Base-by-base conservation (phyloP, 495 filamentous ascomycete species). In the Apiosordaria backusii region DNA sequence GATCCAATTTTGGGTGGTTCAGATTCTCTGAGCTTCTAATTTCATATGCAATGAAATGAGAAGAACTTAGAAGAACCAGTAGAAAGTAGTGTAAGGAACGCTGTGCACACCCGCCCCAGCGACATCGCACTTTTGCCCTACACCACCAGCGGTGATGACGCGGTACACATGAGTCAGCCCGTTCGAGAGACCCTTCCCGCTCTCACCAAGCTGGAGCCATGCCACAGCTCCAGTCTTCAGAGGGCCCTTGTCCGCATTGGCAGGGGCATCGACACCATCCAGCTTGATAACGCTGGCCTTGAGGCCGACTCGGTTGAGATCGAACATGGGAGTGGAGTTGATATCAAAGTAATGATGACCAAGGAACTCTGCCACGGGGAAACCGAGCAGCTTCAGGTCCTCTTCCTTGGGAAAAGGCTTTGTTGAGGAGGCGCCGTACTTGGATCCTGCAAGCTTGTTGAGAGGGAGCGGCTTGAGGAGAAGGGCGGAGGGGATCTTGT, bases 331-430 rank as follows among this genome's bases (percentile, higher is more conserved):
- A 3, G 77, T 75, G 13, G 75, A 74, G 10, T 64, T 69, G 15
- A 62, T 63, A 61, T 85, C 80, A 78, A 93, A 93, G 78, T 82
- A 89, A 76, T 93, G 90, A 67, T 87, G 77, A 4, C 88, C 90
- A 13, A 89, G 70, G 70, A 77, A 69, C 61, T 76, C 70, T 62
- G 84, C 50, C 4, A 62, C 69, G 23, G 57, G 63, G 9, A 71
- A 2, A 45, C 66, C 68, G 45, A 60, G 78, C 68, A 80, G 59
- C 4, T 52, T 61, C 22, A 80, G 69, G 61, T 76, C 71, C 0
- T 71, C 71, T 5, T 81, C 66, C 3, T 74, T 71, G 18, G 79
- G 76, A 62, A 84, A 81, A 1, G 85, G 76, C 18, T 75, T 64
- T 23, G 75, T 27, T 26, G 75, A 70, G 63, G 78, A 65, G 22